Evolutionary conservation across 2,329 filamentous ascomycete genomes (phyloP).

Genomic region (Fulvia fulva): DNA sequence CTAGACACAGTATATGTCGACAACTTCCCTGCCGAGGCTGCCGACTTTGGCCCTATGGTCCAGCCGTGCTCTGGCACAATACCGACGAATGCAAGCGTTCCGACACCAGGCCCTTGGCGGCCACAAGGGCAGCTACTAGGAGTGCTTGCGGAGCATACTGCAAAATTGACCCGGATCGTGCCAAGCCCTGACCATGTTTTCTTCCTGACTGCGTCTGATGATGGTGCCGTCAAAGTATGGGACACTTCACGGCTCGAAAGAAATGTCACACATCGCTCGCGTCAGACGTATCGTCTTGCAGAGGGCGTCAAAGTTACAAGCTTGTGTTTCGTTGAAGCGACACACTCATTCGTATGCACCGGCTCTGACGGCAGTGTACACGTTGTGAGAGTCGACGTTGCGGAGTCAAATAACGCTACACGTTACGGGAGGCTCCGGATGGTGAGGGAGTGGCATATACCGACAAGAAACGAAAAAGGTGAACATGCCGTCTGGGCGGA

Average conservation of each 20-base stretch:
- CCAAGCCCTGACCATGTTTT: slow-evolving; percentile 88
- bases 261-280: slow-evolving; percentile 78
- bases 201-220: slow-evolving; percentile 89
- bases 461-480: slow-evolving; percentile 39
- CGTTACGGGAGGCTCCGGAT: slow-evolving; percentile 75
- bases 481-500: slow-evolving; percentile 88
- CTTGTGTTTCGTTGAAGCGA: slow-evolving; percentile 87
- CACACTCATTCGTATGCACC: slow-evolving; percentile 87
- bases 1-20: slow-evolving; percentile 79
- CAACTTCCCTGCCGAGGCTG: slow-evolving; percentile 56
- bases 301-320: slow-evolving; percentile 70
- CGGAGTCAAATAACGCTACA: slow-evolving; percentile 52
- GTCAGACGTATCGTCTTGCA: slow-evolving; percentile 77
- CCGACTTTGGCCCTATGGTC: slow-evolving; percentile 74
- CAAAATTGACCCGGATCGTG: slow-evolving; percentile 73
- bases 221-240: slow-evolving; percentile 89
- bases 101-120: slow-evolving; percentile 65
- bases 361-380: slow-evolving; percentile 87
- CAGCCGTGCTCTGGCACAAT: slow-evolving; percentile 55
- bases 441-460: slow-evolving; percentile 77
- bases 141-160: slow-evolving; percentile 82
- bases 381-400: slow-evolving; percentile 76
- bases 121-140: slow-evolving; percentile 81
- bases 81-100: slow-evolving; percentile 37
- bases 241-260: slow-evolving; percentile 85